Percentiles rank a stretch among this genome's conserved stretches.
phyloP scores from a whole-genome alignment of 2,329 filamentous ascomycete species.

The Epicoccum sorghinum region DNA sequence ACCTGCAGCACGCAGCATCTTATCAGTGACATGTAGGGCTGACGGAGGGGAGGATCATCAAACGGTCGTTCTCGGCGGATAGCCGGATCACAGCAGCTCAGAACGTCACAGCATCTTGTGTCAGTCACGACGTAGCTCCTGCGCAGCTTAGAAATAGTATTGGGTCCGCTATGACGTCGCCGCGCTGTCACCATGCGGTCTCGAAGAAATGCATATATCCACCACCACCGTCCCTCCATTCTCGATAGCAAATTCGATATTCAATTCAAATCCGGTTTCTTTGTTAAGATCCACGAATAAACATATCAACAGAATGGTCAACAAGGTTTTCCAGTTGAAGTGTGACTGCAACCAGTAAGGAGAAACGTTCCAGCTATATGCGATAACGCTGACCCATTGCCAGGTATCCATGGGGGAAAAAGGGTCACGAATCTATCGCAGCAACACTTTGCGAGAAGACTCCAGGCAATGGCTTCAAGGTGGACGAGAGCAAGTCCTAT shows the following conservation, averaged over 20 bases:
- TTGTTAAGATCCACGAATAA: too few relatives aligned
- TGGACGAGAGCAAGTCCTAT: slow-evolving; percentile 69
- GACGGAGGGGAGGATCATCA: slow-evolving; percentile 3
- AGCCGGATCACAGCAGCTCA: slow-evolving; percentile 2
- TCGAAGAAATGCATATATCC: slow-evolving; percentile 5
- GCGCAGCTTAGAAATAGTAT: slow-evolving; percentile 21
- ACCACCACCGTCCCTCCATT: not conserved
- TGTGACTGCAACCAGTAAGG: slow-evolving; percentile 59
- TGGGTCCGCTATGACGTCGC: slow-evolving; percentile 41
- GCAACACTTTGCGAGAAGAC: slow-evolving; percentile 70
- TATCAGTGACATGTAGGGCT: not conserved
- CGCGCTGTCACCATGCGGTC: slow-evolving; percentile 26
- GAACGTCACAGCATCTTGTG: slow-evolving; percentile 10
- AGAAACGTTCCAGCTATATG: too few relatives aligned
- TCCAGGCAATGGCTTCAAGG: slow-evolving; percentile 65
- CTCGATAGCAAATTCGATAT: not conserved
- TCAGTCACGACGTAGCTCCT: slow-evolving; percentile 1
- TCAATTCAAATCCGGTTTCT: not conserved
- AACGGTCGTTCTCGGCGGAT: slow-evolving; percentile 3
- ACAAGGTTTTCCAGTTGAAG: slow-evolving; percentile 60
- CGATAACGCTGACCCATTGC: too few relatives aligned
- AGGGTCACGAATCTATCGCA: slow-evolving; percentile 68
- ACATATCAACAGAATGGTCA: slow-evolving; percentile 50
- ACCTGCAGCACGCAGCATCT: not conserved
- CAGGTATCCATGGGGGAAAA: slow-evolving; percentile 72